Evolutionary conservation across 2,329 filamentous ascomycete genomes (phyloP).

Genomic region (Pyricularia sp.): DNA sequence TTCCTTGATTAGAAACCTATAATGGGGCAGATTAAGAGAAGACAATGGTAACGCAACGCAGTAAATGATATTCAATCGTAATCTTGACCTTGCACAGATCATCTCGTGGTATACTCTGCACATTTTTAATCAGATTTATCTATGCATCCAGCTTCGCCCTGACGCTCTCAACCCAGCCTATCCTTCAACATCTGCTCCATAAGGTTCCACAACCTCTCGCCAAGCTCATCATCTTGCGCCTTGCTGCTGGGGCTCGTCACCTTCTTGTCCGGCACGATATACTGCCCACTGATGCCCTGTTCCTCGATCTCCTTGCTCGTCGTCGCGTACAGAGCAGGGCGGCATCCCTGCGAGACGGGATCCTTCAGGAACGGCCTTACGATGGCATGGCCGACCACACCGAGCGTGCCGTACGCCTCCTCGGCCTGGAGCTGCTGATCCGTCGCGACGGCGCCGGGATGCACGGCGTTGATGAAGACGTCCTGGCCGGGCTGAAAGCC

Average conservation of each 20-base stretch:
- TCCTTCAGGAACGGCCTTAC: conserved; percentile 6
- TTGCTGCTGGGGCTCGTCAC: not conserved
- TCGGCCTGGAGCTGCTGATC: conserved; percentile 9
- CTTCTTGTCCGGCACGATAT: not conserved
- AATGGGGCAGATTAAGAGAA: too few relatives aligned
- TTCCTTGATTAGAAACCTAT: too few relatives aligned
- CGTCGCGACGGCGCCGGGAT: conserved; percentile 2
- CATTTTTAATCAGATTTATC: not conserved
- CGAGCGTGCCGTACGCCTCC: conserved; percentile 7
- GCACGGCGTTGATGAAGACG: not conserved
- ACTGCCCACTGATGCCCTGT: not conserved
- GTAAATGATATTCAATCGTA: not conserved
- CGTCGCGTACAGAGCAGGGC: not conserved
- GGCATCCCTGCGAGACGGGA: not conserved
- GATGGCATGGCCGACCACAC: not conserved
- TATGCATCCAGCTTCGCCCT: not conserved
- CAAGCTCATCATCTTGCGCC: not conserved
- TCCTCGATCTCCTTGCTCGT: not conserved
- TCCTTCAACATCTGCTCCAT: not conserved
- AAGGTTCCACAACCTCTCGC: not conserved
- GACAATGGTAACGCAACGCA: too few relatives aligned
- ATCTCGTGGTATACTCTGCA: not conserved
- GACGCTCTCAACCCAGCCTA: not conserved
- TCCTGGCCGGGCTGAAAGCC: not conserved
- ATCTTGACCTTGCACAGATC: not conserved